Conservation (phyloP, 2,329 filamentous ascomycete species). For the Lasiodiplodia hormozganensis region DNA sequence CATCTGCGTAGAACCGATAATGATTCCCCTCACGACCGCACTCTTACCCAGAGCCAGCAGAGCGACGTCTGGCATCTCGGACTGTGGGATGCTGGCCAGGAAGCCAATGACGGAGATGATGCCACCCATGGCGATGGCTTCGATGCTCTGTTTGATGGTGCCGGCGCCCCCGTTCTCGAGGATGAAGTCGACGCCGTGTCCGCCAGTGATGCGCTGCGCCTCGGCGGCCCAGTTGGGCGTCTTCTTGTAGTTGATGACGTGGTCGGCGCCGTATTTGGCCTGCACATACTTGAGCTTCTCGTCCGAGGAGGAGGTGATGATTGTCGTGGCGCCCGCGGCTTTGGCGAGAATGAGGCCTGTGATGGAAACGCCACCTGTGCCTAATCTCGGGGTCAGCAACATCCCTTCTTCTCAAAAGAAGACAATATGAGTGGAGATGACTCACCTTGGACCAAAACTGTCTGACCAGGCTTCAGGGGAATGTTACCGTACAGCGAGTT, state of each 20-base stretch:
- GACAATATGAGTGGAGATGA: background rate
- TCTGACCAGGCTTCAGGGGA: slow-evolving; percentile 35
- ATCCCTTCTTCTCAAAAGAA: slow-evolving; percentile 26
- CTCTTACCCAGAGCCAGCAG: slow-evolving; percentile 39
- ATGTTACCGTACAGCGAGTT: slow-evolving; percentile 35
- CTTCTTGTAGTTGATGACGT: slow-evolving; percentile 59
- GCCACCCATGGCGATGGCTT: slow-evolving; percentile 31
- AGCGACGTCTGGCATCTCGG: slow-evolving; percentile 44
- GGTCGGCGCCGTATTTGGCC: slow-evolving; percentile 50
- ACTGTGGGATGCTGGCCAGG: slow-evolving; percentile 32
- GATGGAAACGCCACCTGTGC: slow-evolving; percentile 31
- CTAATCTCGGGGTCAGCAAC: slow-evolving; percentile 32
- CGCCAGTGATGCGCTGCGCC: slow-evolving; percentile 52
- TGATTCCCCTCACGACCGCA: slow-evolving; percentile 46
- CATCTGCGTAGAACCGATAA: slow-evolving; percentile 44
- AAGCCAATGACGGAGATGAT: slow-evolving; percentile 14
- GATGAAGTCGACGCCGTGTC: slow-evolving; percentile 52
- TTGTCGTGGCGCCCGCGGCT: slow-evolving; percentile 53
- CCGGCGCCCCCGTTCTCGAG: slow-evolving; percentile 51
- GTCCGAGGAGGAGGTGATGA: slow-evolving; percentile 59
- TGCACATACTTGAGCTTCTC: slow-evolving; percentile 52
- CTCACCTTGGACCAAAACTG: slow-evolving; percentile 31
- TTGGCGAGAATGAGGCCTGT: slow-evolving; percentile 48
- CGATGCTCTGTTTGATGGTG: slow-evolving; percentile 50
- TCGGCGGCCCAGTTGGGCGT: slow-evolving; percentile 54